Evolutionary conservation across 768 basidiomycete species (phyloP).

Genomic region (Amanita molliuscula): DNA sequence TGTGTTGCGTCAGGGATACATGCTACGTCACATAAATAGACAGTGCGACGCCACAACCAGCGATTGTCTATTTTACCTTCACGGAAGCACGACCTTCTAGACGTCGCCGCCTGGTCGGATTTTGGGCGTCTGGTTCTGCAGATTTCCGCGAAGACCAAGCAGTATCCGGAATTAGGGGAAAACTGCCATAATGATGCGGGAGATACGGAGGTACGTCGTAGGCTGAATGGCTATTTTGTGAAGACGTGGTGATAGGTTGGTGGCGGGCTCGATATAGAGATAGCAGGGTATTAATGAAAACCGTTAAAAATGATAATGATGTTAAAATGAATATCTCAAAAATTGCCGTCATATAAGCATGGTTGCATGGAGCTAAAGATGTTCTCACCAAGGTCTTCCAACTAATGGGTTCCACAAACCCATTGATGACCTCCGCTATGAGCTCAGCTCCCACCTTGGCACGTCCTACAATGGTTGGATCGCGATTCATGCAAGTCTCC

Average conservation of each 20-base stretch:
- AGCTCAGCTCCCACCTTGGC: constrained; percentile 89
- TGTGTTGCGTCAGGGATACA: neutral
- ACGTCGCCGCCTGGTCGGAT: constrained; percentile 40
- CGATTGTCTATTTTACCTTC: constrained; percentile 36
- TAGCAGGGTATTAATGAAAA: constrained; percentile 74
- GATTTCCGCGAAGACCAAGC: constrained; percentile 33
- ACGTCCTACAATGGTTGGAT: constrained; percentile 82
- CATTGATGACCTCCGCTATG: constrained; percentile 91
- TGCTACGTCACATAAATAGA: neutral
- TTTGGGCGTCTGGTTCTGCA: constrained; percentile 32
- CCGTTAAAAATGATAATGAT: constrained; percentile 65
- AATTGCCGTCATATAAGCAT: constrained; percentile 8
- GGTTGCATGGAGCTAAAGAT: neutral
- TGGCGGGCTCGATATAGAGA: constrained; percentile 67
- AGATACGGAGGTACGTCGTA: constrained; percentile 27
- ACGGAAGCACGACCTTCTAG: constrained; percentile 44
- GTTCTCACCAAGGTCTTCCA: constrained; percentile 87
- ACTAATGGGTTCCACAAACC: constrained; percentile 94
- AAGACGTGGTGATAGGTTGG: constrained; percentile 27
- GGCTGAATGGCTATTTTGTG: constrained; percentile 7
- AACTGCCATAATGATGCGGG: constrained; percentile 33
- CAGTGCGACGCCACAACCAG: neutral
- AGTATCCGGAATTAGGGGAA: constrained; percentile 39
- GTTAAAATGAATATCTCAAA: constrained; percentile 61
- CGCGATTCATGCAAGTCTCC: constrained; percentile 93